Percentiles rank a stretch among this genome's conserved stretches.
phyloP scores from a whole-genome alignment of 441 rosid species.

The Brassica balearica region DNA sequence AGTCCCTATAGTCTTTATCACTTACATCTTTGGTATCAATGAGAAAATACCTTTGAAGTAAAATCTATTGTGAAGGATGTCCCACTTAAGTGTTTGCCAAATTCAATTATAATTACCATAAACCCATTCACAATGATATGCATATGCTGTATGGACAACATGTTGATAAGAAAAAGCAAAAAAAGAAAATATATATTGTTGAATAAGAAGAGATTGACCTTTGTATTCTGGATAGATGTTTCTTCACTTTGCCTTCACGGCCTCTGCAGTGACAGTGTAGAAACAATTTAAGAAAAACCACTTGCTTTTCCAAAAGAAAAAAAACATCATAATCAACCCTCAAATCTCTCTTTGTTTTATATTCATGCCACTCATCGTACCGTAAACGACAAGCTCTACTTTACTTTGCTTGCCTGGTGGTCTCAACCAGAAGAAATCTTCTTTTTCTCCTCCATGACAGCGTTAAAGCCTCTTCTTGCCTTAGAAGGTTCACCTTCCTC shows the following conservation, averaged over 20 bases:
- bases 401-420: slow-evolving; percentile 28
- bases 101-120: not conserved
- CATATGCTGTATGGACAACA: not conserved
- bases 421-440: slow-evolving; percentile 54
- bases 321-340: too few relatives aligned
- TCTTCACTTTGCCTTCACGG: slow-evolving; percentile 88
- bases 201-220: slow-evolving; percentile 45
- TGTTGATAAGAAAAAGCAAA: not conserved
- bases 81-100: not conserved
- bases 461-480: slow-evolving; percentile 20
- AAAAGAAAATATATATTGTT: not conserved
- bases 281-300: slow-evolving; percentile 89
- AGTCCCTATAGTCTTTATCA: not conserved
- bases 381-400: slow-evolving; percentile 24
- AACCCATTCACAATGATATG: not conserved
- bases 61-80: not conserved
- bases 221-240: slow-evolving; percentile 91
- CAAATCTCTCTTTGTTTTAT: not conserved
- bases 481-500: slow-evolving; percentile 42
- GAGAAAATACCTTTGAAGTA: not conserved
- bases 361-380: too few relatives aligned
- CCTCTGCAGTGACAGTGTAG: slow-evolving; percentile 82
- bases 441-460: slow-evolving; percentile 24
- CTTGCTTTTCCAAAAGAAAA: slow-evolving; percentile 47
- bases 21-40: slow-evolving; percentile 13